Percentiles rank a stretch among this genome's conserved stretches.
Conservation (phyloP, 2,329 filamentous ascomycete species). For the Epichloe sibirici region DNA sequence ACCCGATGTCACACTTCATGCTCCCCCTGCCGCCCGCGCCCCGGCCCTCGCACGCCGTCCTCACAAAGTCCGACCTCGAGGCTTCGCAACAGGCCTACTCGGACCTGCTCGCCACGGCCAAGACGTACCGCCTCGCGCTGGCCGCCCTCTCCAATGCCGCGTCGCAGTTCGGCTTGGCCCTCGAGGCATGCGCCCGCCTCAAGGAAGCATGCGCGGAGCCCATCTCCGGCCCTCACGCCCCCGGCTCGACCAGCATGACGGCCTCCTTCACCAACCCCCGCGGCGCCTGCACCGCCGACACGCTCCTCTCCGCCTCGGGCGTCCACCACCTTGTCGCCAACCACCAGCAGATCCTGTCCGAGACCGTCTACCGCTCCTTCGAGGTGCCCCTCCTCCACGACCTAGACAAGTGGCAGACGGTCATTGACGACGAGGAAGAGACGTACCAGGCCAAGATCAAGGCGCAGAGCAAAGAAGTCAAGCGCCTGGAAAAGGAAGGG, state of each 20-base stretch:
- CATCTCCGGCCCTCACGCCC: constrained; percentile 25
- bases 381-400: constrained; percentile 59
- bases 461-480: constrained; percentile 46
- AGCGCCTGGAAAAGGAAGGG: constrained; percentile 52
- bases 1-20: constrained; percentile 45
- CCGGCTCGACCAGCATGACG: constrained; percentile 26
- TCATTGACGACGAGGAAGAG: constrained; percentile 53
- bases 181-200: constrained; percentile 55
- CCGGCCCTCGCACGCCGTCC: constrained; percentile 43
- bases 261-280: constrained; percentile 33
- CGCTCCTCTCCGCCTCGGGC: constrained; percentile 48
- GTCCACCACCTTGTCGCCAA: constrained; percentile 57
- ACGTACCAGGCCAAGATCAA: constrained; percentile 44
- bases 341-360: constrained; percentile 57
- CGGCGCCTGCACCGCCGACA: constrained; percentile 49
- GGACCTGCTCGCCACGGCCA: constrained; percentile 48
- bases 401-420: constrained; percentile 50
- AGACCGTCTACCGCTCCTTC: constrained; percentile 56
- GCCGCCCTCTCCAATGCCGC: constrained; percentile 48
- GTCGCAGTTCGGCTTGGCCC: constrained; percentile 49
- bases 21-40: constrained; percentile 48
- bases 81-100: constrained; percentile 50
- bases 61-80: constrained; percentile 51
- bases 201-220: constrained; percentile 53
- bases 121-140: constrained; percentile 50